Evolutionary conservation across 345 rosid species (phyloP), one percentile per base, ranked within the genome.

Genomic region (Boechera retrofracta): DNA sequence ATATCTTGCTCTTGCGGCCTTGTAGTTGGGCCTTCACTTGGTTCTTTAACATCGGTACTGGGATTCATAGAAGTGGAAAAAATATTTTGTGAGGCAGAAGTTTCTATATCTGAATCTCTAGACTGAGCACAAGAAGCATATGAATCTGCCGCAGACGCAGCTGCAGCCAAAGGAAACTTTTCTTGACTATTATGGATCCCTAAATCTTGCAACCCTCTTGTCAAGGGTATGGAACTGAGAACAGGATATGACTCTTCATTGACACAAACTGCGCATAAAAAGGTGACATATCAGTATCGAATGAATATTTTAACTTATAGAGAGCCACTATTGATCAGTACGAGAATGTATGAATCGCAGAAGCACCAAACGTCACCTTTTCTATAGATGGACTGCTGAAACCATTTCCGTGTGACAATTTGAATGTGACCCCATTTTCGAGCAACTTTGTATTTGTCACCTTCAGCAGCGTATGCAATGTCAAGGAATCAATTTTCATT

Each of bases 371-470:
- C 31, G 59, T 80, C 84, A 92, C 98, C 98, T 87, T 84, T 86
- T 86, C 86, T 86, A 54, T 86, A 87, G 79, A 91, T 77, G 66
- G 94, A 92, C 74, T 92, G 98, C 69, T 88, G 84, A 82, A 92
- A 80, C 99, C 99, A 95, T 86, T 87, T 95, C 73, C 88, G 83
- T 67, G 85, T 77, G 59, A 95, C 91, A 74, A 92, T 89, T 82
- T 80, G 86, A 81, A 92, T 86, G 76, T 84, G 88, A 62, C 98
- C 98, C 99, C 99, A 95, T 80, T 85, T 87, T 51, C 75, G 77
- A 44, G 99, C 98, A 84, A 91, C 97, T 86, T 84, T 86, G 82
- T 85, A 89, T 79, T 95, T 95, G 84, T 92, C 98, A 75, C 99
- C 94, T 85, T 91, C 92, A 67, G 99, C 88, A 78, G 88, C 86